Evolutionary conservation across 371 early-diverging fungal genomes (phyloP).

Genomic region (Capillidium heterosporum): DNA sequence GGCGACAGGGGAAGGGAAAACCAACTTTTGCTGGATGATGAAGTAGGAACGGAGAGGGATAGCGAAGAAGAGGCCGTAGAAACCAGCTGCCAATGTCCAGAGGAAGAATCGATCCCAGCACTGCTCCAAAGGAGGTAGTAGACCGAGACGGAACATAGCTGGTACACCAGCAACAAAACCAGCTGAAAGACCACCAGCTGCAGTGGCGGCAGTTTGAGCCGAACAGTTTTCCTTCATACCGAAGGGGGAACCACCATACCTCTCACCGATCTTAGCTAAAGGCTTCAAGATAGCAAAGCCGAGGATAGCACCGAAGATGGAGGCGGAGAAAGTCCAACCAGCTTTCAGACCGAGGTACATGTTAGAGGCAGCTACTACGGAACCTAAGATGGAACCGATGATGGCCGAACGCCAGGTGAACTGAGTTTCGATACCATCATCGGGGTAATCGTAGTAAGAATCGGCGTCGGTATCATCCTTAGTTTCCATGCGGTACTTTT

Average conservation of each 20-base stretch:
- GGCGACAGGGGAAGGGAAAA: slow-evolving; percentile 54
- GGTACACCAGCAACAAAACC: slow-evolving; percentile 54
- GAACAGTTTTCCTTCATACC: slow-evolving; percentile 55
- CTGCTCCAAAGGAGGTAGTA: slow-evolving; percentile 24
- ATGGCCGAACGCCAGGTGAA: slow-evolving; percentile 42
- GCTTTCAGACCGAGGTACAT: slow-evolving; percentile 51
- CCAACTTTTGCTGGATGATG: slow-evolving; percentile 46
- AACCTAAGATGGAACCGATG: slow-evolving; percentile 44
- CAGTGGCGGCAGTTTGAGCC: slow-evolving; percentile 51
- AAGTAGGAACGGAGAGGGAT: slow-evolving; percentile 52
- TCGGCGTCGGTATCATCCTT: background rate
- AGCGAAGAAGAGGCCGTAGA: slow-evolving; percentile 59
- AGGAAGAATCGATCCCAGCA: slow-evolving; percentile 21
- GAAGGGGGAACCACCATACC: slow-evolving; percentile 27
- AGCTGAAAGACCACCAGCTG: slow-evolving; percentile 48
- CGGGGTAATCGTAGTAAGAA: background rate
- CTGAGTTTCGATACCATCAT: slow-evolving; percentile 9
- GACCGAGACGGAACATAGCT: slow-evolving; percentile 46
- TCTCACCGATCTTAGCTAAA: slow-evolving; percentile 15
- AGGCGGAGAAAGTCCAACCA: slow-evolving; percentile 54
- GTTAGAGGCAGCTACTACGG: slow-evolving; percentile 51
- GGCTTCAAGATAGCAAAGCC: slow-evolving; percentile 52
- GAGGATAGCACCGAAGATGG: slow-evolving; percentile 38
- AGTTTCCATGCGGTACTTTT: background rate
- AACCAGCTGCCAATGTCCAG: slow-evolving; percentile 44